Evolutionary conservation across 371 early-diverging fungal species (phyloP).

Genomic region (Rhizomucor pusillus): DNA sequence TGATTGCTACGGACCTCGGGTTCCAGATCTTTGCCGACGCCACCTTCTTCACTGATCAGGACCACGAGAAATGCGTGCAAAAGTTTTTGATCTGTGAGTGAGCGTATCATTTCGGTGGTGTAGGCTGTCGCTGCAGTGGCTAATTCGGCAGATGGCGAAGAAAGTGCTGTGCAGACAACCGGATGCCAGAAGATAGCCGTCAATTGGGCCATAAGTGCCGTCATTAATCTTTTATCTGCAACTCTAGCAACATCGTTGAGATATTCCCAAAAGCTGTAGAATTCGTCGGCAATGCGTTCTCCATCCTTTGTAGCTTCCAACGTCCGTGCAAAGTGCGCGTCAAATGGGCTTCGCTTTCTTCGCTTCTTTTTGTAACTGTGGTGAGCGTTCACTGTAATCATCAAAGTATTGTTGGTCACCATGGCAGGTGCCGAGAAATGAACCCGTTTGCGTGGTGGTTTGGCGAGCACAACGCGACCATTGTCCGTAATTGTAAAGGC

Average conservation of each 20-base stretch:
- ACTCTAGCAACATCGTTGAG: conserved; percentile 49
- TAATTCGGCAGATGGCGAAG: conserved; percentile 37
- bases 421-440: conserved; percentile 47
- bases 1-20: conserved; percentile 29
- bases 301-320: conserved; percentile 31
- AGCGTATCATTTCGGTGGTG: conserved; percentile 51
- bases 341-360: conserved; percentile 49
- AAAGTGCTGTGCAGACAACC: conserved; percentile 43
- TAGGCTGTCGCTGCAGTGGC: conserved; percentile 48
- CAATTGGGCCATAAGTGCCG: conserved; percentile 45
- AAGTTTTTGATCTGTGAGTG: conserved; percentile 46
- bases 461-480: conserved; percentile 32
- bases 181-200: conserved; percentile 53
- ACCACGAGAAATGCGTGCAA: conserved; percentile 46
- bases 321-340: conserved; percentile 37
- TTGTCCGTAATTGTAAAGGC: conserved; percentile 43
- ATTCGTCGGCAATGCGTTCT: conserved; percentile 41
- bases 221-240: conserved; percentile 44
- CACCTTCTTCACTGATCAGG: conserved; percentile 47
- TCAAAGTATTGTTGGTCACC: conserved; percentile 44
- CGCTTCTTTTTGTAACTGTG: conserved; percentile 47
- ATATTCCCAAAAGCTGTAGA: conserved; percentile 53
- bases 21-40: conserved; percentile 49
- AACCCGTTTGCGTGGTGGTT: conserved; percentile 37
- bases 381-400: conserved; percentile 46